A percentile compares a stretch with the other conserved stretches of the same genome.
Conservation (phyloP, 805 yeast species). For the Candida stauntonica region DNA sequence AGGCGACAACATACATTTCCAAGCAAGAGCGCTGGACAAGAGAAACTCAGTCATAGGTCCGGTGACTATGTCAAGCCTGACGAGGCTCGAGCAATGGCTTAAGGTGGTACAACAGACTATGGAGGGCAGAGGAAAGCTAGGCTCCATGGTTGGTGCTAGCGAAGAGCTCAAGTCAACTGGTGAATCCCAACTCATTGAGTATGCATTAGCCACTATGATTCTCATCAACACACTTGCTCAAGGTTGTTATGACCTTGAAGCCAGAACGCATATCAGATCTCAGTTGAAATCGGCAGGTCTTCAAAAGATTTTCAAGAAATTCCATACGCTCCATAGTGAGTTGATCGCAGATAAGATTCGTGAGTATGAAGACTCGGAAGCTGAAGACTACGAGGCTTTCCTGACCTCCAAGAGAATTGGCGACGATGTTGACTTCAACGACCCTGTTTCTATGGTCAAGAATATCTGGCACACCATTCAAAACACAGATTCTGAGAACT, state of each 20-base stretch:
- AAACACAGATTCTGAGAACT: conserved; percentile 45
- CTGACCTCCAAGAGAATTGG: conserved; percentile 31
- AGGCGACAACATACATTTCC: conserved; percentile 29
- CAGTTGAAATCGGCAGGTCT: conserved; percentile 57
- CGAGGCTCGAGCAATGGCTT: conserved; percentile 69
- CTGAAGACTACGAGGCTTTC: conserved; percentile 49
- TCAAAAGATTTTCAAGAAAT: conserved; percentile 43
- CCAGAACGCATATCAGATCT: conserved; percentile 53
- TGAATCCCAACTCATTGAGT: conserved; percentile 66
- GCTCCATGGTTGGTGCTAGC: conserved; percentile 89
- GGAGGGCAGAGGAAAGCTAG: conserved; percentile 85
- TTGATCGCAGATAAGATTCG: conserved; percentile 60
- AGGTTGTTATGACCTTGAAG: conserved; percentile 31
- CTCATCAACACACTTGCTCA: conserved; percentile 62
- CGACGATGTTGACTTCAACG: conserved; percentile 40
- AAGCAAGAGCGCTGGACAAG: conserved; percentile 32
- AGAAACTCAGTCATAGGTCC: conserved; percentile 27
- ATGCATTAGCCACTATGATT: conserved; percentile 64
- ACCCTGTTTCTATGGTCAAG: conserved; percentile 63
- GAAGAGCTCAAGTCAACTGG: conserved; percentile 63
- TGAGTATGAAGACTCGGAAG: conserved; percentile 53
- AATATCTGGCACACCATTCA: conserved; percentile 60
- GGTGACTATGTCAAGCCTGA: conserved; percentile 29
- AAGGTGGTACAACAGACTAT: conserved; percentile 58
- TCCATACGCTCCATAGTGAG: conserved; percentile 52